These are phyloP conservation scores for Cladosporium velox DNA, from an alignment of 2,329 filamentous ascomycete genomes.

Conservation along the genomic window DNA sequence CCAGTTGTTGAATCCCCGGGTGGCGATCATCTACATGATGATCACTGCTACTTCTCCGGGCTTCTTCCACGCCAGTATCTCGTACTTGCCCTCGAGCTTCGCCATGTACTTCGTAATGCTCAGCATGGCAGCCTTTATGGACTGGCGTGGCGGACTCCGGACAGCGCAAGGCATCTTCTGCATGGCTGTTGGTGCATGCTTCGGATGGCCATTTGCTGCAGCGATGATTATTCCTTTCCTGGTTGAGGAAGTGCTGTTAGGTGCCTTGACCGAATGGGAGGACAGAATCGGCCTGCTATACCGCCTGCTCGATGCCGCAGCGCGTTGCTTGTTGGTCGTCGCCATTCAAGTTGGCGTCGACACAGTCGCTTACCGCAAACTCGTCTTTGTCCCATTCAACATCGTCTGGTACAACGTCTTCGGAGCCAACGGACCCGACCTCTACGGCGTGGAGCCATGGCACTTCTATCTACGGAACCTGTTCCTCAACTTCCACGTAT, in stretches of 20 bases:
- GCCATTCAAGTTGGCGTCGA: constrained; percentile 72
- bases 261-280: constrained; percentile 42
- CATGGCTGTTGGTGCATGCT: constrained; percentile 80
- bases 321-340: constrained; percentile 67
- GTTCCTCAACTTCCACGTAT: constrained; percentile 90
- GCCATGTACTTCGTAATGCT: constrained; percentile 93
- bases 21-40: constrained; percentile 82
- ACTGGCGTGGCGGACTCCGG: constrained; percentile 77
- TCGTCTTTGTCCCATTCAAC: constrained; percentile 80
- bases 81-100: constrained; percentile 91
- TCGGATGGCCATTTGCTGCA: constrained; percentile 94
- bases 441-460: constrained; percentile 97
- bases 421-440: constrained; percentile 71
- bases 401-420: constrained; percentile 97
- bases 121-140: constrained; percentile 85
- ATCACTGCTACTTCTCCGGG: constrained; percentile 78
- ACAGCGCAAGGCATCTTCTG: constrained; percentile 84
- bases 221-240: constrained; percentile 81
- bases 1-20: constrained; percentile 73
- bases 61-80: constrained; percentile 86
- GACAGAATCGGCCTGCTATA: constrained; percentile 57
- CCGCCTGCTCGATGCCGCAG: constrained; percentile 66
- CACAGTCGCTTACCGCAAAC: constrained; percentile 84
- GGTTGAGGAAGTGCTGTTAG: constrained; percentile 69
- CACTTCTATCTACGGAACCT: constrained; percentile 94